Conservation (phyloP, 345 rosid species). For the Nephelium lappaceum region DNA sequence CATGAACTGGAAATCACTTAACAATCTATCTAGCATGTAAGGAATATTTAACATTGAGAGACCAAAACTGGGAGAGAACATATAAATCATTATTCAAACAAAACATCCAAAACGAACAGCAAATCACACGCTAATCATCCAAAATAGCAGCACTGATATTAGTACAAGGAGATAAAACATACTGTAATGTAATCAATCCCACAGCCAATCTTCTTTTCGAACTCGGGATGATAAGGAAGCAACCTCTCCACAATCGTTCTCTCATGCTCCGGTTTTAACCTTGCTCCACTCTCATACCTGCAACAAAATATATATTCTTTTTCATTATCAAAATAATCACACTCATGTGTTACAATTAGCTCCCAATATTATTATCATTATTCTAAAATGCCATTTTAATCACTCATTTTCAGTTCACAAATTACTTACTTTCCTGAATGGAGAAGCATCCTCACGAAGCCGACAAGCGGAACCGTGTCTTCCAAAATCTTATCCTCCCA, state of each 20-base stretch:
- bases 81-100: neutral
- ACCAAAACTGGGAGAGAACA: neutral
- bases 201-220: conserved; percentile 76
- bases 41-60: neutral
- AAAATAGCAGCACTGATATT: neutral
- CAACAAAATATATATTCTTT: conserved; percentile 20
- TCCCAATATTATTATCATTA: neutral
- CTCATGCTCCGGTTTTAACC: conserved; percentile 78
- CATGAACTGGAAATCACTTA: neutral
- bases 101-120: neutral
- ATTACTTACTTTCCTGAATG: conserved; percentile 73
- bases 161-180: conserved; percentile 26
- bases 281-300: conserved; percentile 78
- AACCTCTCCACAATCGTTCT: conserved; percentile 64
- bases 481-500: conserved; percentile 90
- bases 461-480: conserved; percentile 93
- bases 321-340: neutral
- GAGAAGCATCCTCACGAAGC: conserved; percentile 87
- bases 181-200: conserved; percentile 87
- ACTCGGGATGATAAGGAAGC: conserved; percentile 87
- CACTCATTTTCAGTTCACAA: neutral
- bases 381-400: neutral
- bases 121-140: neutral
- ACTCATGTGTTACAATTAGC: neutral
- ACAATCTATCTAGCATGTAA: neutral